Conservation (phyloP, 805 yeast species). For the Hemisphaericaspora nanyangensis region DNA sequence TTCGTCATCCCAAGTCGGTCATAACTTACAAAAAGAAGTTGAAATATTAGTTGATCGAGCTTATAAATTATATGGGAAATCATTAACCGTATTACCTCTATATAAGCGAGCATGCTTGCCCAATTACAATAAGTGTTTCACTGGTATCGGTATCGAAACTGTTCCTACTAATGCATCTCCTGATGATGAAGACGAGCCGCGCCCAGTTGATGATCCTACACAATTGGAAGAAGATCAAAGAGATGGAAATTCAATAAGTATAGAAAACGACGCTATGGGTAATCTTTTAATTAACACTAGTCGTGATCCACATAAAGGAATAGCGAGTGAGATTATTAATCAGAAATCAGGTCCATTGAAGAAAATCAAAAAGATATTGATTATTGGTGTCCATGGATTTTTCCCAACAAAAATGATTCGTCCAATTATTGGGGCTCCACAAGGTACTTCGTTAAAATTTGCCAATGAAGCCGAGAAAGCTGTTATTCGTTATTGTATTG, state of each 20-base stretch:
- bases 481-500: conserved; percentile 56
- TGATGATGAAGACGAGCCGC: too few relatives aligned
- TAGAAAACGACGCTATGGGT: conserved; percentile 40
- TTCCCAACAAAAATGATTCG: conserved; percentile 86
- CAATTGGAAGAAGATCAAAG: conserved; percentile 24
- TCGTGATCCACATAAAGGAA: background rate
- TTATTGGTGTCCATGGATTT: conserved; percentile 94
- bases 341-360: conserved; percentile 26
- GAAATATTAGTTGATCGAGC: conserved; percentile 7
- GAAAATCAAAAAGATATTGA: conserved; percentile 56
- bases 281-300: conserved; percentile 32
- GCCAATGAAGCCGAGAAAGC: conserved; percentile 86
- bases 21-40: background rate
- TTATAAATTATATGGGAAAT: conserved; percentile 36
- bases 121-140: conserved; percentile 28
- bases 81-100: conserved; percentile 31
- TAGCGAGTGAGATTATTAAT: conserved; percentile 15
- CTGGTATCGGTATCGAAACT: conserved; percentile 1
- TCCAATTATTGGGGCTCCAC: conserved; percentile 90
- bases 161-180: conserved; percentile 6
- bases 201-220: conserved; percentile 16
- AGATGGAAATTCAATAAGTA: conserved; percentile 31
- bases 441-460: conserved; percentile 89
- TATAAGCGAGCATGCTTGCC: conserved; percentile 40
- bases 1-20: too few relatives aligned